Base-by-base conservation (phyloP, 352 stramenopile species). In the Phytopythium oedochilum region DNA sequence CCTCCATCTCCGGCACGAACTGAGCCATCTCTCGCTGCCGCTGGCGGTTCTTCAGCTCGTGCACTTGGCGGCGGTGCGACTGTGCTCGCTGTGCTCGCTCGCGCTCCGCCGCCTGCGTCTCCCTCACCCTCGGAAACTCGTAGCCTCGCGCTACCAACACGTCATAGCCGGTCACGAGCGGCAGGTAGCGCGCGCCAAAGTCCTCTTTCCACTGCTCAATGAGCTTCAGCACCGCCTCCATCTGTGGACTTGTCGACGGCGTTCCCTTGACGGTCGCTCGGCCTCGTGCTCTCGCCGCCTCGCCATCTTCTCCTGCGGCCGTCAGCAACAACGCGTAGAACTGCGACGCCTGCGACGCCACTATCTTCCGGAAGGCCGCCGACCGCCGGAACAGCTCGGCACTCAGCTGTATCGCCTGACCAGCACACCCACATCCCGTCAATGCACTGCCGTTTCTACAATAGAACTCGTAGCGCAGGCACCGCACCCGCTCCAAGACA, bases 171-270 rank as follows among this genome's bases (percentile, higher is more conserved):
- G 79, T 77, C 20, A 83, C 70, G 1, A 92, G 43, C 25, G 73
- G 68, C 28, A 74, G 78, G 50, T 92, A 89, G 6, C 53, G 51
- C 5, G 55, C 65, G 5, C 82, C 82, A 74, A 86, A 89, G 15
- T 69, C 54, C 11, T 86, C 65, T 44, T 67, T 72, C 82, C 82
- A 92, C 28, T 53, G 57, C 45, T 92, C 82, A 53, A 92, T 66
- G 49, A 89, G 61, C 29, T 26, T 59, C 48, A 92, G 59, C 32
- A 76, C 75, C 23, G 22, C 35, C 0, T 42, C 52, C 39, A 89
- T 29, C 3, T 73, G 54, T 15, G 47, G 71, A 20, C 28, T 55
- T 11, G 29, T 7, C 8, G 47, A 49, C 14, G 32, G 18, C 23
- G 9, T 36, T 35, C 44, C 25, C 25, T 18, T 40, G 28, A 51